phyloP scores from a whole-genome alignment of 306 rosid species.

The Senna siamea region DNA sequence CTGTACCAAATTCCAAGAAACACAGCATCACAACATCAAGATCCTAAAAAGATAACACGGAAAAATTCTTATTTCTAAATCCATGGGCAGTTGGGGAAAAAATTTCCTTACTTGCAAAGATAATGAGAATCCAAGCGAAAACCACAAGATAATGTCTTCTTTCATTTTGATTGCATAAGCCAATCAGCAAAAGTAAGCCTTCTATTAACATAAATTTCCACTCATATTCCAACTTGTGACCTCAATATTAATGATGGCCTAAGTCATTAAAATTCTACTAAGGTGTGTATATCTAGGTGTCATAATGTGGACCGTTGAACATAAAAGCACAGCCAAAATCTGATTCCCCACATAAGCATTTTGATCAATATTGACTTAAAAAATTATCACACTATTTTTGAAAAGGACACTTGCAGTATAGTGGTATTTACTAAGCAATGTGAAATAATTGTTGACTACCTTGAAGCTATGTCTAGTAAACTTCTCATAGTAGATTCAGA shows the following conservation, averaged over 20 bases:
- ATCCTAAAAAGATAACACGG: neutral
- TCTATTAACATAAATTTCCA: slow-evolving; percentile 14
- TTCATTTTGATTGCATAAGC: slow-evolving; percentile 9
- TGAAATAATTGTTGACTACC: slow-evolving; percentile 51
- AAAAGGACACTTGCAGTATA: slow-evolving; percentile 26
- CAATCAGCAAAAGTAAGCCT: slow-evolving; percentile 14
- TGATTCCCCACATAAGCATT: neutral
- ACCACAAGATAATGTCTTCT: slow-evolving; percentile 19
- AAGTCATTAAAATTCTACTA: neutral
- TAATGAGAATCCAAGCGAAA: slow-evolving; percentile 22
- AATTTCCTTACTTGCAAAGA: neutral
- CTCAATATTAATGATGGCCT: neutral
- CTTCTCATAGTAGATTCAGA: slow-evolving; percentile 76
- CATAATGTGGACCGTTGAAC: slow-evolving; percentile 25
- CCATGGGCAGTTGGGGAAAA: neutral
- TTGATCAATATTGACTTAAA: slow-evolving; percentile 1
- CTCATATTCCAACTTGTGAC: slow-evolving; percentile 27
- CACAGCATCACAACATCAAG: slow-evolving; percentile 37
- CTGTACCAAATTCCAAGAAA: slow-evolving; percentile 56
- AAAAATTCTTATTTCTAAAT: neutral
- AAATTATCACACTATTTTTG: slow-evolving; percentile 5
- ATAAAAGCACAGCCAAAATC: slow-evolving; percentile 9
- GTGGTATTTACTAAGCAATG: slow-evolving; percentile 8
- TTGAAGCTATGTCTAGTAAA: slow-evolving; percentile 84
- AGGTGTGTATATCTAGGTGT: neutral